Evolutionary conservation across 345 rosid species (phyloP), one percentile per base, ranked within the genome.

Genomic region (Gossypium raimondii): DNA sequence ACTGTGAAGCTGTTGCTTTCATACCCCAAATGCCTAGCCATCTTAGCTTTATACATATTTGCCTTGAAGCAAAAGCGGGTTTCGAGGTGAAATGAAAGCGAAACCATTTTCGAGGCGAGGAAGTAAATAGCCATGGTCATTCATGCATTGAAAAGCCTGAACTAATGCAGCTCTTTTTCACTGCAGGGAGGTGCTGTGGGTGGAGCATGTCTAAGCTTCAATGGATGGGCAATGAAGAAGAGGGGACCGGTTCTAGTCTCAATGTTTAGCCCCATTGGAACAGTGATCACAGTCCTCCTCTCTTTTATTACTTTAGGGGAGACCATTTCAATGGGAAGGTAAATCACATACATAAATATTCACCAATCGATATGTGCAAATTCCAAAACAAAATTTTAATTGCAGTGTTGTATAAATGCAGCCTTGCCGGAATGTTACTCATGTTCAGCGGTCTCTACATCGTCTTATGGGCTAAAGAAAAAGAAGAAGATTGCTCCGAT

Each of bases 381-480:
- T 62, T 29, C 25, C 3, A 13, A 59, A 9, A 25, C 44, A 17
- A 44, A n/a, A 20, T 20, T 24, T n/a, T 4, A 34, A 34, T 9
- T 27, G 7, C 24, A 68, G 16, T 47, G 18, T 64, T 16, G 47
- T 65, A 10, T 52, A 29, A 70, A 61, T 80, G 88, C 98, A 96
- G 95, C 81, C 73, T 89, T 38, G 92, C 82, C 0, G 95, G 97
- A 4, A 96, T 96, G 97, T 74, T 82, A 63, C 70, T 92, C 61
- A 92, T 96, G 97, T 92, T 92, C 78, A 51, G 77, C 1, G 97
- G 98, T 34, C 86, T 92, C 18, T 93, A 96, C 80, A 77, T 85
- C n/a, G 91, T 96, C 78, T 84, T 96, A 8, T 93, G 99, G 99
- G 93, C 93, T 2, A 96, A 96, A 85, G 85, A 89, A 57, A 96